Conservation (phyloP, 352 stramenopile genomes). For the Bremia lactucae region DNA sequence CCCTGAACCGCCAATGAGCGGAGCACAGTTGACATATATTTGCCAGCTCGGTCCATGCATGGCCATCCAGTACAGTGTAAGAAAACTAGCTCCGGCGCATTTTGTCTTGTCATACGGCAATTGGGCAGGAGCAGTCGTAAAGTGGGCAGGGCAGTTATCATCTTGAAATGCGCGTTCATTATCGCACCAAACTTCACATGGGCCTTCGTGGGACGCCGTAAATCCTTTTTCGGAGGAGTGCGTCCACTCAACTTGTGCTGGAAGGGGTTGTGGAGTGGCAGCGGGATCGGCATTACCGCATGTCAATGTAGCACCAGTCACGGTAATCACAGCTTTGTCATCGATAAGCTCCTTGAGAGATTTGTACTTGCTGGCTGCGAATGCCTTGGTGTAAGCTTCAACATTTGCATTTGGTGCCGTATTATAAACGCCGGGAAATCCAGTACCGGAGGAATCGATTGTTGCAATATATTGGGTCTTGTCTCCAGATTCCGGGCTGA, state of each 20-base stretch:
- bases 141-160: slow-evolving; percentile 25
- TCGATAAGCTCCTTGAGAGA: background rate
- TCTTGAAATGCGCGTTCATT: slow-evolving; percentile 25
- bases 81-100: slow-evolving; percentile 14
- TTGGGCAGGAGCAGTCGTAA: slow-evolving; percentile 15
- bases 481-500: background rate
- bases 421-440: background rate
- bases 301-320: background rate
- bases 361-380: background rate
- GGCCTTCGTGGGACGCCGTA: slow-evolving; percentile 27
- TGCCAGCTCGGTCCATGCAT: slow-evolving; percentile 34
- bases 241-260: slow-evolving; percentile 8
- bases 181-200: slow-evolving; percentile 36
- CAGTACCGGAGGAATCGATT: background rate
- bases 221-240: slow-evolving; percentile 24
- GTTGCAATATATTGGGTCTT: background rate
- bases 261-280: background rate
- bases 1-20: slow-evolving; percentile 3
- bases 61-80: slow-evolving; percentile 33
- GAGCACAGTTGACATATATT: slow-evolving; percentile 25
- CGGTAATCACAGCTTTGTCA: background rate
- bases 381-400: background rate
- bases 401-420: background rate
- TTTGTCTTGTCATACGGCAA: slow-evolving; percentile 29
- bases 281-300: background rate